Evolutionary conservation across 1,284 basidiomycete genomes (phyloP), one percentile per base, ranked within the genome.

Genomic region (Microbotryomycetes sp.): DNA sequence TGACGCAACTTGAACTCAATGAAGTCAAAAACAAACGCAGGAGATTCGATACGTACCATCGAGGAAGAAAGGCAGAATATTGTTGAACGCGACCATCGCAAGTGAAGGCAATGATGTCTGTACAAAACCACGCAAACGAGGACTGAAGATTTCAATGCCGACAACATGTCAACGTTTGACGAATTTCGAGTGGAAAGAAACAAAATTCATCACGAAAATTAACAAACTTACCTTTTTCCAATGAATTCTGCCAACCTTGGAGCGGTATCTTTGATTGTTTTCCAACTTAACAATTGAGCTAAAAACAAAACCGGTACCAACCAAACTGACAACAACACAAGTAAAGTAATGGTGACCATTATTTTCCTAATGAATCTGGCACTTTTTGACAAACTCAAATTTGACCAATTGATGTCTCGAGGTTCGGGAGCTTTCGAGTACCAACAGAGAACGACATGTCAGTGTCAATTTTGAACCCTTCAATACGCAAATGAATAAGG

Each of bases 321-420:
- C 91, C 92, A 70, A 12, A 70, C 71, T 54, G 51, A 77, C 57
- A 25, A 75, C 66, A 49, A 71, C 70, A 64, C 28, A 36, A 76
- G 70, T 52, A 75, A 72, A 52, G 75, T 73, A 16, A 75, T 22
- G 29, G 90, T 78, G 3, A 92, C 86, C 9, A 92, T 73, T 26
- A 85, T 63, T 57, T 88, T 83, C 23, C 91, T 83, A 5, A 84
- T 80, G 50, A 83, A 80, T 14, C 83, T 77, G 32, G 82, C 78
- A 32, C 80, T 74, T 4, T 80, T 76, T 0, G 86, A 82, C 60
- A 87, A 83, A 1, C 83, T 80, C 77, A 97, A 86, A 71, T 91
- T 93, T 48, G 84, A 81, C 96, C 94, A 98, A 22, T 97, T 84
- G 61, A 98, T 89, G 74, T 98, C 94, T 49, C 94, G 83, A 9